These are phyloP conservation scores for Haberlea rhodopensis DNA, from an alignment of 257 asterid species.

Conservation along the genomic window DNA sequence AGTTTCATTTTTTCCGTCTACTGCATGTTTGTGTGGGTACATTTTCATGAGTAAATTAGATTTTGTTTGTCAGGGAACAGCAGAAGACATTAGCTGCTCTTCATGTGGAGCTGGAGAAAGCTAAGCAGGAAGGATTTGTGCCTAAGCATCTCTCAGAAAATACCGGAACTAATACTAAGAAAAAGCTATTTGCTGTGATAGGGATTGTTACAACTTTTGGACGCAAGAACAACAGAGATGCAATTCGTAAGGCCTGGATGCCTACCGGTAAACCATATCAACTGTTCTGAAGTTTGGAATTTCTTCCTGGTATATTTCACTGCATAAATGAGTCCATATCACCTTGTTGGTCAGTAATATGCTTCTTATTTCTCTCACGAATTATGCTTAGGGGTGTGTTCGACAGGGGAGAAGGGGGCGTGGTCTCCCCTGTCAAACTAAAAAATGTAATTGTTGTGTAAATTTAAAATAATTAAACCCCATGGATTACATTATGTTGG, in stretches of 20 bases:
- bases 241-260: slow-evolving; percentile 93
- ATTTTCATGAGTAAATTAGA: slow-evolving; percentile 20
- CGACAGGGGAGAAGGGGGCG: not conserved
- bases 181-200: slow-evolving; percentile 67
- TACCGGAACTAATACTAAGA: slow-evolving; percentile 43
- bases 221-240: slow-evolving; percentile 75
- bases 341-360: not conserved
- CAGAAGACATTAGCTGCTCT: slow-evolving; percentile 67
- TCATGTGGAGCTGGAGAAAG: slow-evolving; percentile 63
- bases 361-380: slow-evolving; percentile 3
- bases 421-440: too few relatives aligned
- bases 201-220: slow-evolving; percentile 78
- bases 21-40: slow-evolving; percentile 17
- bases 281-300: not conserved
- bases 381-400: not conserved
- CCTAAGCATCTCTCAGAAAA: slow-evolving; percentile 43
- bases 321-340: not conserved
- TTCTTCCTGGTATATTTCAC: not conserved
- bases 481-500: too few relatives aligned
- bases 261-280: slow-evolving; percentile 51
- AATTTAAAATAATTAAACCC: too few relatives aligned
- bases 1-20: slow-evolving; percentile 21
- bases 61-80: slow-evolving; percentile 60
- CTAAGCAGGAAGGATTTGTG: slow-evolving; percentile 73
- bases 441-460: too few relatives aligned